Conservation (phyloP, 164 flowering plant genomes). For the Akebia trifoliata region DNA sequence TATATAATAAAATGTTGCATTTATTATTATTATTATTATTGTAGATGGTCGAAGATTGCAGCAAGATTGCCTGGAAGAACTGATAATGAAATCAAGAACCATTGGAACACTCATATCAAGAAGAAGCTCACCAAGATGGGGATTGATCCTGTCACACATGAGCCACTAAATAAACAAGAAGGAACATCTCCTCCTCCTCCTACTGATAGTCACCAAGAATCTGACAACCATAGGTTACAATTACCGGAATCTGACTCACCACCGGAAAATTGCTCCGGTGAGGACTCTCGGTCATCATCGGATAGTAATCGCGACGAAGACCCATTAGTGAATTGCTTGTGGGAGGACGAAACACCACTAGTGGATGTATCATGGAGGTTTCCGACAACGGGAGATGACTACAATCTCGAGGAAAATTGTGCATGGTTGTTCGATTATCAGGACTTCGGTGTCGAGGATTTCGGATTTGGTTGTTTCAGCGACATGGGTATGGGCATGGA, state of each 20-base stretch:
- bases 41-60: conserved; percentile 88
- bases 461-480: conserved; percentile 47
- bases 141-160: conserved; percentile 83
- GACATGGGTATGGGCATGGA: conserved; percentile 34
- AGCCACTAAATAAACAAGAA: conserved; percentile 41
- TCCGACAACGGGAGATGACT: conserved; percentile 11
- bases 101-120: conserved; percentile 93
- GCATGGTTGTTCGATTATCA: conserved; percentile 57
- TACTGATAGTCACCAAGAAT: conserved; percentile 5
- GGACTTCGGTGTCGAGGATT: conserved; percentile 72
- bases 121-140: conserved; percentile 82
- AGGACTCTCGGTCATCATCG: conserved; percentile 22
- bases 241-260: conserved; percentile 24
- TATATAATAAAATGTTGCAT: not conserved
- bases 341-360: conserved; percentile 40
- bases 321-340: conserved; percentile 38
- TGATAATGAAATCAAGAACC: conserved; percentile 86
- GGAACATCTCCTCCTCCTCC: conserved; percentile 2
- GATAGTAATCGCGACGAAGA: conserved; percentile 36
- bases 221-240: not conserved
- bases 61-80: conserved; percentile 80
- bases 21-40: not conserved
- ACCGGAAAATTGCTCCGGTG: conserved; percentile 31
- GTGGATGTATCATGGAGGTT: conserved; percentile 35
- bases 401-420: conserved; percentile 32